Conservation (phyloP, 306 rosid species). For the Cicer bijugum region DNA sequence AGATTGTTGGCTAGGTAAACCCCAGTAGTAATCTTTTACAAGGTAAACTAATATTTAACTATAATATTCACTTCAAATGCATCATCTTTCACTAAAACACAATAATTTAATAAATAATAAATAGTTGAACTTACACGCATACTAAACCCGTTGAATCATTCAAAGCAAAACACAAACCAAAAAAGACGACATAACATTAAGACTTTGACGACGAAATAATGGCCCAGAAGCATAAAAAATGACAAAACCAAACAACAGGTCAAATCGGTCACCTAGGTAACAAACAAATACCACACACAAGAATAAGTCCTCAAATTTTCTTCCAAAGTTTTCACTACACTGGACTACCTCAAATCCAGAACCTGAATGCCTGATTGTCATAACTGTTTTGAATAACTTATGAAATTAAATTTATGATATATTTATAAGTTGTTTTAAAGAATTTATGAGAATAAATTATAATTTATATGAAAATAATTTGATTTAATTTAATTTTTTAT, state of each 20-base stretch:
- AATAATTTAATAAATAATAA: not conserved
- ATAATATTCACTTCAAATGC: slow-evolving; percentile 24
- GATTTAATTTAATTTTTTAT: too few relatives aligned
- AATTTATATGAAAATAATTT: too few relatives aligned
- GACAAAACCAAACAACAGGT: slow-evolving; percentile 28
- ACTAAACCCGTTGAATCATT: slow-evolving; percentile 23
- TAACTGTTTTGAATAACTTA: too few relatives aligned
- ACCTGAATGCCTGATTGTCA: not conserved
- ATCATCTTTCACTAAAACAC: slow-evolving; percentile 18
- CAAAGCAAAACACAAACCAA: slow-evolving; percentile 33
- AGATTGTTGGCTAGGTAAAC: not conserved
- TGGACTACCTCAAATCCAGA: slow-evolving; percentile 28
- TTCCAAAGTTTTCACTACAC: slow-evolving; percentile 22
- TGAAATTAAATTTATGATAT: too few relatives aligned
- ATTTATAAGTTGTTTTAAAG: too few relatives aligned
- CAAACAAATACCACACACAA: not conserved
- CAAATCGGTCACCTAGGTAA: slow-evolving; percentile 28
- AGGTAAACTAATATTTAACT: not conserved
- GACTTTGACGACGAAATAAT: slow-evolving; percentile 8
- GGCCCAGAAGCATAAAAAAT: slow-evolving; percentile 27
- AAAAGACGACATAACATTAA: not conserved
- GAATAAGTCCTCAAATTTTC: slow-evolving; percentile 1
- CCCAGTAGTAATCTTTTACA: not conserved
- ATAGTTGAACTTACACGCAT: slow-evolving; percentile 5
- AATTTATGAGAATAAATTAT: too few relatives aligned